Base-by-base conservation (phyloP, 2,329 filamentous ascomycete genomes). In the Aulographum hederae region DNA sequence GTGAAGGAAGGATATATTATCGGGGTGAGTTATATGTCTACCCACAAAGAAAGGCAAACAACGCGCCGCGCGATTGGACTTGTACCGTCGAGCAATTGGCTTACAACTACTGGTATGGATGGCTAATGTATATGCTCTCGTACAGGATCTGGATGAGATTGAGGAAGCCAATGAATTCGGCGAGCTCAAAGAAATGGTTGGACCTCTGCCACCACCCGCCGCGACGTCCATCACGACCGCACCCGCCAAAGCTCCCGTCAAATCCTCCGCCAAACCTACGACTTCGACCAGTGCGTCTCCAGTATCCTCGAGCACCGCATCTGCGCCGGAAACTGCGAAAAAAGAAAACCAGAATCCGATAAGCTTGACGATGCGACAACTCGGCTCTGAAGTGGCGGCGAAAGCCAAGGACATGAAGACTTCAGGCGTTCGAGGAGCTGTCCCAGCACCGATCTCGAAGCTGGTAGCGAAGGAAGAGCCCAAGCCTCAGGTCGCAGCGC, bases 101-200 rank as follows among this genome's bases (percentile, higher is more conserved):
- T 18, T 12, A 34, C 35, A 40, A 38, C 39, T 26, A 14, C 10
- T 5, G 14, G 15, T 6, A n/a, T n/a, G n/a, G n/a, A n/a, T n/a
- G n/a, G n/a, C n/a, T n/a, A n/a, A n/a, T n/a, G n/a, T n/a, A n/a
- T n/a, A n/a, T n/a, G n/a, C 27, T 12, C 19, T 13, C 13, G 17
- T 13, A 29, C n/a, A 29, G 85, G 89, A 94, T 51, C 67, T 94
- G 31, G 78, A 86, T 40, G 77, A 95, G 54, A 73, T 95, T 39
- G 89, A 98, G 57, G 89, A 98, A 51, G 95, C 86, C 89, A 98
- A 98, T 60, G 89, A 98, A 53, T 94, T 91, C 55, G 84, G 84
- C 55, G 86, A 95, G 57, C 69, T 98, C 38, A 82, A 84, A 53
- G 72, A 86, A 55, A 78, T 86, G 45, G 72, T 95, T 44, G 63